Conservation (phyloP, 2,329 filamentous ascomycete species). For the Ramularia endophylla region DNA sequence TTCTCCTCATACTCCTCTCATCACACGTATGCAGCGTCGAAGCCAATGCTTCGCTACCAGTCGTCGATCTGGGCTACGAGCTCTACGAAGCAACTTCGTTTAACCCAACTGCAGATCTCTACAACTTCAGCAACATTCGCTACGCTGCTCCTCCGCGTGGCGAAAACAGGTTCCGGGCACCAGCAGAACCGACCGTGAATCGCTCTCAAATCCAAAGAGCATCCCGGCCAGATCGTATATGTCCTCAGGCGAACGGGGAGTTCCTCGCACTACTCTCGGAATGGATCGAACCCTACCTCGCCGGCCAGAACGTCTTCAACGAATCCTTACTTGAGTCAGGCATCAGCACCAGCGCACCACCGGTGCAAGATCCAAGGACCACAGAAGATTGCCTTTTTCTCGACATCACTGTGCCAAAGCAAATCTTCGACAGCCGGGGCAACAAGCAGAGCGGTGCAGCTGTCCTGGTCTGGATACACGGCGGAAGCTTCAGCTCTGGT, state of each 20-base stretch:
- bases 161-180: slow-evolving; percentile 46
- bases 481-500: slow-evolving; percentile 42
- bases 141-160: slow-evolving; percentile 51
- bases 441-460: slow-evolving; percentile 29
- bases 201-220: slow-evolving; percentile 44
- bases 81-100: slow-evolving; percentile 43
- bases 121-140: slow-evolving; percentile 53
- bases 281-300: slow-evolving; percentile 30
- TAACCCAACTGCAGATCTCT: slow-evolving; percentile 34
- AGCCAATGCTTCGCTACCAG: too few relatives aligned
- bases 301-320: too few relatives aligned
- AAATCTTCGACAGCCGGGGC: slow-evolving; percentile 31
- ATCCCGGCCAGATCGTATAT: slow-evolving; percentile 36
- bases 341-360: slow-evolving; percentile 21
- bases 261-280: slow-evolving; percentile 36
- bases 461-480: slow-evolving; percentile 41
- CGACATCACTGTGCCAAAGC: slow-evolving; percentile 34
- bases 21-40: too few relatives aligned
- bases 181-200: slow-evolving; percentile 35
- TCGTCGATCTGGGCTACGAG: slow-evolving; percentile 52
- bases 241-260: slow-evolving; percentile 40
- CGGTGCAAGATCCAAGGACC: slow-evolving; percentile 9
- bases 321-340: slow-evolving; percentile 17
- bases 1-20: too few relatives aligned
- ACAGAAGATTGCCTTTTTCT: slow-evolving; percentile 39